phyloP scores from a whole-genome alignment of 1,284 basidiomycete species.

The Cystobasidium pallidum region DNA sequence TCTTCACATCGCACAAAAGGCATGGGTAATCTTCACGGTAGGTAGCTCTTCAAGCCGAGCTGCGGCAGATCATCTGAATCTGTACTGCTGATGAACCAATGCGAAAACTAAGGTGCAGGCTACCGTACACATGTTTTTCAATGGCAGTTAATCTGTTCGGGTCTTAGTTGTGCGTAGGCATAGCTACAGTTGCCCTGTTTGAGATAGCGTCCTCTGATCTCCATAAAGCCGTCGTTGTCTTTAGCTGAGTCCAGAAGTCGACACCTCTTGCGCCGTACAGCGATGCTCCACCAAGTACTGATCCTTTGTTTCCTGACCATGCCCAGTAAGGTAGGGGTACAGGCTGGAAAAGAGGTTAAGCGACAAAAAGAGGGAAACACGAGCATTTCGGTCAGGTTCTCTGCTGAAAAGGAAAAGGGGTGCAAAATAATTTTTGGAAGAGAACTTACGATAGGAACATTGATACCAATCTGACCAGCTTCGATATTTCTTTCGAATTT shows the following conservation, averaged over 20 bases:
- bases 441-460: constrained; percentile 70
- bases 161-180: constrained; percentile 65
- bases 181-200: constrained; percentile 74
- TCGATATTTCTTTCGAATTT: constrained; percentile 89
- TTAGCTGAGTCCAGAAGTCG: constrained; percentile 80
- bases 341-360: constrained; percentile 9
- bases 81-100: no score
- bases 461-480: constrained; percentile 80
- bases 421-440: no score
- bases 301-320: constrained; percentile 89
- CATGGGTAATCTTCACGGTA: no score
- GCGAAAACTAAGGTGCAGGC: no score
- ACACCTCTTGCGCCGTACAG: constrained; percentile 83
- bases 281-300: constrained; percentile 81
- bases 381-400: no score
- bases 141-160: no score
- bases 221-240: constrained; percentile 83
- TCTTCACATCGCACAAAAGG: no score
- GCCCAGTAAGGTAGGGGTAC: constrained; percentile 89
- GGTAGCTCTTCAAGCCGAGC: no score
- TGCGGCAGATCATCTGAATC: no score
- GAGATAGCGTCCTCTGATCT: constrained; percentile 76
- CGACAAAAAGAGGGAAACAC: no score
- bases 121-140: no score
- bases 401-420: neutral